Evolutionary conservation across 1,284 basidiomycete species (phyloP).

Genomic region (Tilletia indica): DNA sequence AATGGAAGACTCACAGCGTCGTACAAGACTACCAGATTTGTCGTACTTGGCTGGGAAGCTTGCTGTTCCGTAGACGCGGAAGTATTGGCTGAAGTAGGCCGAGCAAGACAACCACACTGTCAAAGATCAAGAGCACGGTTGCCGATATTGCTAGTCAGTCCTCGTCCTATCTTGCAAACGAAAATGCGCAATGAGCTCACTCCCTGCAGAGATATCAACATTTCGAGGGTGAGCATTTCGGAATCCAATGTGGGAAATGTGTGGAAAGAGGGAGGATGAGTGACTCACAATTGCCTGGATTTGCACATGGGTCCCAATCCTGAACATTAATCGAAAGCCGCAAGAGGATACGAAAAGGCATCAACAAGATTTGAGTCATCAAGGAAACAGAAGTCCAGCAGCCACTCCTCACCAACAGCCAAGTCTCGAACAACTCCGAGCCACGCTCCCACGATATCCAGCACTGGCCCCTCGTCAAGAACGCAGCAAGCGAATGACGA

Average conservation of each 20-base stretch:
- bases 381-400: background rate
- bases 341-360: constrained; percentile 21
- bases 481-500: constrained; percentile 63
- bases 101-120: constrained; percentile 61
- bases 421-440: constrained; percentile 61
- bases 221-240: no score
- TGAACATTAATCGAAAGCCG: background rate
- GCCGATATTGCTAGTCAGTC: background rate
- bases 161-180: background rate
- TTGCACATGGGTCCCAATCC: constrained; percentile 59
- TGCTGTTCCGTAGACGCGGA: constrained; percentile 58
- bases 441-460: constrained; percentile 65
- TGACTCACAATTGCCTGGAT: constrained; percentile 58
- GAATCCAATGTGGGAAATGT: no score
- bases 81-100: constrained; percentile 58
- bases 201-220: background rate
- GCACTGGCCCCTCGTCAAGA: constrained; percentile 62
- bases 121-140: background rate
- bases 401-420: constrained; percentile 28
- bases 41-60: constrained; percentile 60
- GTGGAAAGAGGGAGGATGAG: background rate
- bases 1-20: constrained; percentile 49
- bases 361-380: background rate
- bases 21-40: constrained; percentile 58
- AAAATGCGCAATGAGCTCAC: background rate